Base-by-base conservation (phyloP, 257 asterid genomes). In the Verbascum thapsus region DNA sequence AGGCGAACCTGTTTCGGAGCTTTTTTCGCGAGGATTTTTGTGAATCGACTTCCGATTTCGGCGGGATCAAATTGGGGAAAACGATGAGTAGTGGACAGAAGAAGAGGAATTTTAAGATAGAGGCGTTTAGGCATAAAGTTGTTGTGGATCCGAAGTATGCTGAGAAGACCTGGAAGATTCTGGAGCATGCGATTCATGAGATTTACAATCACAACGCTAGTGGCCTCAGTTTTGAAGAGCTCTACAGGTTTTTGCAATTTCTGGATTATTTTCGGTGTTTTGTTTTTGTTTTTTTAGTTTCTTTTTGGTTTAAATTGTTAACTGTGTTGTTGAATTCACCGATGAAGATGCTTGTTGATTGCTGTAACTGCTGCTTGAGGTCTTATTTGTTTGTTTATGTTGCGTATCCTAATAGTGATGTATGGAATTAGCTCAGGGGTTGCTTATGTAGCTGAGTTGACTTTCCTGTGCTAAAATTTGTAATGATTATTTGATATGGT, bases 111-210 rank as follows among this genome's bases (percentile, higher is more conserved):
- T 85, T 88, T 64, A 96, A 88, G 80, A 88, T 88, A 55, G 96
- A 90, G 79, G 95, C 96, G 70, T 88, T 88, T 23, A 85, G 81
- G 67, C 94, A 90, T 66, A 78, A 76, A 56, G 98, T 85, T 17
- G 94, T 85, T 72, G 98, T 90, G 76, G 98, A 90, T 80, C 96
- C 98, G 22, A 90, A 90, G 74, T 90, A 87, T 50, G 90, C 97
- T n/a, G 98, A 90, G 9, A 90, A 88, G 77, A 90, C 95, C 37
- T 90, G 98, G 98, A 88, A 82, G 77, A 74, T 83, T 74, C 74
- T 88, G 17, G 98, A 90, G 67, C 88, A 85, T 58, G 98, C 98
- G 18, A 90, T 90, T 79, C 83, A 81, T 11, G 89, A 90, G 87
- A 90, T 90, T 83, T 90, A 87, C 72, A 83, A 84, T 67, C 98